Percentiles rank a stretch among this genome's conserved stretches.
These are phyloP conservation scores for Crotalaria pallida DNA, from an alignment of 306 rosid species.

Conservation along the genomic window DNA sequence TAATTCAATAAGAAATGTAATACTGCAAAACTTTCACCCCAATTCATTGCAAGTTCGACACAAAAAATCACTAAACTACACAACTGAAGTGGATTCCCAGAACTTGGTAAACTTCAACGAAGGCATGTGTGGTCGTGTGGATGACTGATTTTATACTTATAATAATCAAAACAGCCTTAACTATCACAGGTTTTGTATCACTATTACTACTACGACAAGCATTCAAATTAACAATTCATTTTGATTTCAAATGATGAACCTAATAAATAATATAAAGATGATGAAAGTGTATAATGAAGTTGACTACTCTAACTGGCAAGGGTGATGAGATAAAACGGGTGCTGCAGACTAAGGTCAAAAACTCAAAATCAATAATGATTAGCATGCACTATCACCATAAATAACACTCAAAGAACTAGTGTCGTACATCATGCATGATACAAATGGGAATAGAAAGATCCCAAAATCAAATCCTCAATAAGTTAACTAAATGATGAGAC, in stretches of 20 bases:
- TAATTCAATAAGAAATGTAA: neutral
- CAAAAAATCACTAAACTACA: neutral
- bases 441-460: neutral
- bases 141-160: neutral
- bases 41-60: neutral
- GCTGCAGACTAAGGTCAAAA: neutral
- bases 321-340: neutral
- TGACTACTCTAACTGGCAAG: neutral
- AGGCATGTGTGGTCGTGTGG: too few relatives aligned
- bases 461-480: neutral
- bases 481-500: neutral
- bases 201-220: neutral
- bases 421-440: neutral
- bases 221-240: neutral
- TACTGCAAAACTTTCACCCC: neutral
- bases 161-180: neutral
- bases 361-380: too few relatives aligned
- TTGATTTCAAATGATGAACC: slow-evolving; percentile 12
- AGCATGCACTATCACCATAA: neutral
- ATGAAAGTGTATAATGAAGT: neutral
- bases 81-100: neutral
- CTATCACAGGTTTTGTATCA: neutral
- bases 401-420: neutral
- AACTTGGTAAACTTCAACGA: neutral
- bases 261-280: neutral